Base-by-base conservation (phyloP, 1,284 basidiomycete species). In the Naganishia liquefaciens region DNA sequence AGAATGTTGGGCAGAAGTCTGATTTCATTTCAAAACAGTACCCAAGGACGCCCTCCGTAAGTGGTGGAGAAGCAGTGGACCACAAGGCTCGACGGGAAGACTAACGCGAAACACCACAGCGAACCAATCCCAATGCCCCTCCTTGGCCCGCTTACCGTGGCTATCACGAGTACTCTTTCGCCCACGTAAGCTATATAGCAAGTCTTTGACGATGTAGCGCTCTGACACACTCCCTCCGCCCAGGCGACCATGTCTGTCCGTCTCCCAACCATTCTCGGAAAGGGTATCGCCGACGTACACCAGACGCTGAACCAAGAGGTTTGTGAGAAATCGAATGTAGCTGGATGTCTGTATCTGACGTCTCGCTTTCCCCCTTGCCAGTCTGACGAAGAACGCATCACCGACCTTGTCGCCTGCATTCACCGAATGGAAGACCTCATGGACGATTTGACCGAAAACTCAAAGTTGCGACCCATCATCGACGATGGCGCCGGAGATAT, bases 71-170 rank as follows among this genome's bases (percentile, higher is more conserved):
- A 5, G 15, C 15, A 21, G 13, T 58, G 33, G 30, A 42, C 23
- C 50, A 25, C 43, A n/a, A 5, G 49, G 21, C 37, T 5, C 33
- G 33, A 37, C 3, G 21, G 21, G 46, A 19, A 47, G n/a, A 23
- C 46, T 47, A 23, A 47, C 46, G n/a, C 46, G n/a, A 21, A 47
- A 11, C 5, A 23, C 7, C 39, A 67, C 66, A 81, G 76, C 63
- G 54, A 62, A 60, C 63, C 57, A 68, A 93, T 77, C 91, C 92
- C 44, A 91, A 97, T 81, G 93, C 96, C 81, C 94, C 94, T 37
- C 94, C 94, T 55, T 97, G 93, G 93, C 93, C 93, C 33, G 93
- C 90, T 0, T 93, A 87, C 81, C 87, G 93, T 68, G 93, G 93
- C 10, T 96, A 96, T 80, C 93, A 96, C 79, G 90, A 93, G 79